Percentiles rank a stretch among this genome's conserved stretches.
Evolutionary conservation across 2,329 filamentous ascomycete genomes (phyloP).

Genomic region (Colletotrichum spinosum): DNA sequence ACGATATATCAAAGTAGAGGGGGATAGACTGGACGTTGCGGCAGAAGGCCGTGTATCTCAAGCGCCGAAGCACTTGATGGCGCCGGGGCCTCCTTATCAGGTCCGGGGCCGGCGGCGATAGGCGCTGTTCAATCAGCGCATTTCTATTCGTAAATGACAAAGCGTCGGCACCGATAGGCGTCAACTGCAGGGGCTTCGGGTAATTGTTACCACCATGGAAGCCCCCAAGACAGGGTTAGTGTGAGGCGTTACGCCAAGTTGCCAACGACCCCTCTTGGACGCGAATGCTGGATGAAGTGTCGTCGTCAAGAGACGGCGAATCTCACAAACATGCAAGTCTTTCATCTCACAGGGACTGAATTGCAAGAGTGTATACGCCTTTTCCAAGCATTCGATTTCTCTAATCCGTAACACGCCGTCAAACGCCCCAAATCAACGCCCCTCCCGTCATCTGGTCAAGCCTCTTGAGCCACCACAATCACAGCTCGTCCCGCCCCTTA

Average conservation of each 20-base stretch:
- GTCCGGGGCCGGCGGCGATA: conserved; percentile 20
- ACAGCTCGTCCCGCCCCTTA: conserved; percentile 26
- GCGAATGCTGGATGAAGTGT: no score
- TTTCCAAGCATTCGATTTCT: neutral
- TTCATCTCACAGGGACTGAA: no score
- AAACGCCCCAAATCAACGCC: conserved; percentile 12
- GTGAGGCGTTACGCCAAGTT: neutral
- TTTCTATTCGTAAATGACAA: conserved; percentile 26
- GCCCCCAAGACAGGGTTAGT: conserved; percentile 22
- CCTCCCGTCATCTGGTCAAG: neutral
- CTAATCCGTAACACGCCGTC: neutral
- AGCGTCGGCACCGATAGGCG: conserved; percentile 23
- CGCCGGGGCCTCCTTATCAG: conserved; percentile 30
- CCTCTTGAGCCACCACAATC: neutral
- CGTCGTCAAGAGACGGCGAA: no score
- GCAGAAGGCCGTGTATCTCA: neutral
- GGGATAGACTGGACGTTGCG: neutral
- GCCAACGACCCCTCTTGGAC: conserved; percentile 12
- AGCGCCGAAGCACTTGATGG: conserved; percentile 5
- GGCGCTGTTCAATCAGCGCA: conserved; percentile 28
- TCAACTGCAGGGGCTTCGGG: conserved; percentile 12
- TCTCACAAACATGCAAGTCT: no score
- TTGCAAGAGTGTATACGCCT: no score
- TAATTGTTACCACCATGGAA: conserved; percentile 4
- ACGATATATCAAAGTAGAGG: neutral